phyloP scores from a whole-genome alignment of 2,329 filamentous ascomycete species.

The Trichoderma lentiforme region DNA sequence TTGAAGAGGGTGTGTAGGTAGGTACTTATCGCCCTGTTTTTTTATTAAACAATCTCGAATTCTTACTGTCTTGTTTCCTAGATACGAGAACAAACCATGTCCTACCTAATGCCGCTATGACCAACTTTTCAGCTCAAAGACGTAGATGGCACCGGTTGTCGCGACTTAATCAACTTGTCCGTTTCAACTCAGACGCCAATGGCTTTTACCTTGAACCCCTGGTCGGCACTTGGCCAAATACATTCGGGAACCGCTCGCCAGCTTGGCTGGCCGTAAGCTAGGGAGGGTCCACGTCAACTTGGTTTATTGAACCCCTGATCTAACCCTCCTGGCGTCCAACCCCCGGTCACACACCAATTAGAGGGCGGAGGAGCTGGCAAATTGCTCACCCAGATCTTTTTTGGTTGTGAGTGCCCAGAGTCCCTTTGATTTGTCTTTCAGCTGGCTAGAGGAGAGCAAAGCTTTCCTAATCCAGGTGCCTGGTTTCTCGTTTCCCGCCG shows the following conservation, averaged over 20 bases:
- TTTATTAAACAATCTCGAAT: neutral
- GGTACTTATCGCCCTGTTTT: neutral
- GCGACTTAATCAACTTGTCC: neutral
- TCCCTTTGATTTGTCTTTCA: neutral
- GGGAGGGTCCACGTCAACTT: constrained; percentile 18
- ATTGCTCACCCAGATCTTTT: neutral
- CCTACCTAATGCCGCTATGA: neutral
- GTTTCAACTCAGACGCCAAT: constrained; percentile 5
- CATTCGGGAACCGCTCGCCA: constrained; percentile 8
- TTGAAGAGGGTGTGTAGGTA: neutral
- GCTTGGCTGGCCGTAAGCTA: constrained; percentile 5
- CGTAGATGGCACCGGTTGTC: neutral
- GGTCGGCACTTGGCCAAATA: constrained; percentile 17
- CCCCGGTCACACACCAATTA: constrained; percentile 12
- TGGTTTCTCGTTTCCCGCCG: neutral
- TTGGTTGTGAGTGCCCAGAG: neutral
- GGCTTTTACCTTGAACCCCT: constrained; percentile 9
- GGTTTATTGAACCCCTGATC: constrained; percentile 19
- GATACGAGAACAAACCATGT: neutral
- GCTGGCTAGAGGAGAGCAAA: constrained; percentile 10
- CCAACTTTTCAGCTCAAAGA: neutral
- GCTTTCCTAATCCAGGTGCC: neutral
- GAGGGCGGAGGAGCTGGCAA: neutral
- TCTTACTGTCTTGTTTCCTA: neutral
- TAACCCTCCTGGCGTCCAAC: constrained; percentile 3